A percentile compares a stretch with the other conserved stretches of the same genome.
These are phyloP conservation scores for Lachancea nothofagi DNA, from an alignment of 805 yeast genomes.

Conservation along the genomic window DNA sequence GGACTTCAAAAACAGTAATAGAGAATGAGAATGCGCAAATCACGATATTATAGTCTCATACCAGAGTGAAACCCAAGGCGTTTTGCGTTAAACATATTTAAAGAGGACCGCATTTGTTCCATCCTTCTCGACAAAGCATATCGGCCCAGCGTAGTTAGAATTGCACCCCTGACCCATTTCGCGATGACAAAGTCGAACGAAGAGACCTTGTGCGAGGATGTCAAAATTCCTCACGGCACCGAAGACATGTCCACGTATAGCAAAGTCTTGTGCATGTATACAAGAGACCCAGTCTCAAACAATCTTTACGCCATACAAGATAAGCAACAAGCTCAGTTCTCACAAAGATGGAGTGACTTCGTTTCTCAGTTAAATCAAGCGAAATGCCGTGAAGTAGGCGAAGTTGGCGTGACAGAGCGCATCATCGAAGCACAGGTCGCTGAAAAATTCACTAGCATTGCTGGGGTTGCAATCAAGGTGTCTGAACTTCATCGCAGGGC, in stretches of 20 bases:
- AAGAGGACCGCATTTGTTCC: not conserved
- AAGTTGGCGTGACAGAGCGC: constrained; percentile 17
- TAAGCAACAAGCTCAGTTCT: constrained; percentile 31
- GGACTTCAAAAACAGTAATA: too few species aligned
- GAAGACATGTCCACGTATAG: constrained; percentile 35
- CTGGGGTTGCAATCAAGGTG: constrained; percentile 25
- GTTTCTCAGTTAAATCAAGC: constrained; percentile 8
- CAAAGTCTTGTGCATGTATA: constrained; percentile 36
- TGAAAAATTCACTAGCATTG: constrained; percentile 17
- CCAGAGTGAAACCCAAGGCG: not conserved
- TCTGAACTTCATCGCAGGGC: constrained; percentile 30
- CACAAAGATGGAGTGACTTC: constrained; percentile 28
- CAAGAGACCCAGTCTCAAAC: constrained; percentile 23
- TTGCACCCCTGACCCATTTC: too few species aligned
- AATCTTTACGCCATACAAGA: constrained; percentile 27
- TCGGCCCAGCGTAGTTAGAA: too few species aligned
- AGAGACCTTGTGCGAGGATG: not conserved
- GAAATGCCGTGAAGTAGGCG: not conserved
- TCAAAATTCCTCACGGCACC: constrained; percentile 17
- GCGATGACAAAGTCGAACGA: constrained; percentile 1
- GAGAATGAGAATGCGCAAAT: too few species aligned
- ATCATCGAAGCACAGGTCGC: constrained; percentile 16
- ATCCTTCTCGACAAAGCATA: not conserved
- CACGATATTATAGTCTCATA: not conserved
- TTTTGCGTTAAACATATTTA: not conserved